Evolutionary conservation across 2,329 filamentous ascomycete genomes (phyloP).

Genomic region (Metarhizium sp.): DNA sequence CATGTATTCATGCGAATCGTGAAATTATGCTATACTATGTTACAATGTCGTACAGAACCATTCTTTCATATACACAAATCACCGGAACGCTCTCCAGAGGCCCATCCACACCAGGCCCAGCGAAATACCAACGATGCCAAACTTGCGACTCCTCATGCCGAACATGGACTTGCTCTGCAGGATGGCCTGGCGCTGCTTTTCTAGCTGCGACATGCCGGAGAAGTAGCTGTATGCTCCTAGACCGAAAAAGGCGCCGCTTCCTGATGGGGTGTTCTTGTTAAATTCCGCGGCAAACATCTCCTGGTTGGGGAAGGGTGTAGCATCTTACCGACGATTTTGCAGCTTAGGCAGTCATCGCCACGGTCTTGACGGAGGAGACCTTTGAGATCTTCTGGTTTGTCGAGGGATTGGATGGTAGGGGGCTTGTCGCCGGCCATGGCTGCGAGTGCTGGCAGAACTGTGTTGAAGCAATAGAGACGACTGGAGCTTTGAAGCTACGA

Average conservation of each 20-base stretch:
- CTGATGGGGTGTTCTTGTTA: constrained; percentile 28
- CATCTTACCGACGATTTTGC: constrained; percentile 56
- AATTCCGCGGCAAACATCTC: not conserved
- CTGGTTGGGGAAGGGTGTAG: not conserved
- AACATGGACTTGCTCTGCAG: constrained; percentile 60
- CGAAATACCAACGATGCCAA: constrained; percentile 60
- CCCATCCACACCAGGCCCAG: constrained; percentile 60
- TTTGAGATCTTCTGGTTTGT: constrained; percentile 53
- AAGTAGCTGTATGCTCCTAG: constrained; percentile 71
- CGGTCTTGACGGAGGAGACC: constrained; percentile 46
- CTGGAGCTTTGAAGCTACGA: not conserved
- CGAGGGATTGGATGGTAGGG: constrained; percentile 41
- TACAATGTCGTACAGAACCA: not conserved
- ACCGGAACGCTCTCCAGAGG: constrained; percentile 57
- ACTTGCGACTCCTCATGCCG: constrained; percentile 59
- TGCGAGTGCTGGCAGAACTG: not conserved
- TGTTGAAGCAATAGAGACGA: not conserved
- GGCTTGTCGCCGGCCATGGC: constrained; percentile 30
- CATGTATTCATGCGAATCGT: no score
- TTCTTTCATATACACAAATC: constrained; percentile 10
- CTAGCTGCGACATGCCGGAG: constrained; percentile 63
- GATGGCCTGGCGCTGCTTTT: constrained; percentile 55
- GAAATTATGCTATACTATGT: not conserved
- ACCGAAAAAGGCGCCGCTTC: constrained; percentile 65
- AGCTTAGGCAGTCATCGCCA: constrained; percentile 59